Conservation (phyloP, 306 rosid genomes). For the Acacia confusa region DNA sequence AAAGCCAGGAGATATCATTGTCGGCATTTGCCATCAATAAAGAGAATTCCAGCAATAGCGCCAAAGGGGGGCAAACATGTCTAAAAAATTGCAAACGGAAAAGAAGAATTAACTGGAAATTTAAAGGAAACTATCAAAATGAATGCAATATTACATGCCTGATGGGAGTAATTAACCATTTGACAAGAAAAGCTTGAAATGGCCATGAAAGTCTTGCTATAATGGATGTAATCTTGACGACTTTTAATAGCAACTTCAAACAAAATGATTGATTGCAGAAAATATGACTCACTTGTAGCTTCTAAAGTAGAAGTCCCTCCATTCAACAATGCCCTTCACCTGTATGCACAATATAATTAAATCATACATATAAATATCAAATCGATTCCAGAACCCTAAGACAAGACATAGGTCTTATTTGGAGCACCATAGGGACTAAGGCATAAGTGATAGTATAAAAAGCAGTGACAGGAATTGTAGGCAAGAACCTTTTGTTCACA, state of each 20-base stretch:
- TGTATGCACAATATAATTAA: conserved; percentile 37
- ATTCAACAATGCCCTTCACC: conserved; percentile 91
- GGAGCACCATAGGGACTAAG: not conserved
- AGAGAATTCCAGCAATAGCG: not conserved
- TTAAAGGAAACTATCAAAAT: not conserved
- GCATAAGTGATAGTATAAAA: not conserved
- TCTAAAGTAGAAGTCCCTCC: conserved; percentile 85
- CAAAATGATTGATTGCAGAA: conserved; percentile 19
- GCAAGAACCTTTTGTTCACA: not conserved
- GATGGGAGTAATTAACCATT: not conserved
- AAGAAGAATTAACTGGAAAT: not conserved
- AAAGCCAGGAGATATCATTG: not conserved
- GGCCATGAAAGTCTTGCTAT: not conserved
- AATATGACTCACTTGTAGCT: conserved; percentile 69
- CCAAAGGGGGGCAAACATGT: not conserved
- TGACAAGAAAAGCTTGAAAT: not conserved
- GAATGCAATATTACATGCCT: not conserved
- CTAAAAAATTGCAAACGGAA: not conserved
- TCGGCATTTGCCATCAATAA: not conserved
- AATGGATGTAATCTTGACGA: conserved; percentile 7
- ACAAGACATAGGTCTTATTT: not conserved
- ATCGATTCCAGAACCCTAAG: not conserved
- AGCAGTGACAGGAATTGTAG: not conserved
- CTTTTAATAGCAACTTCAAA: conserved; percentile 20
- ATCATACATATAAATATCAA: not conserved